Conservation (phyloP, 176 grass and related monocot species). For the Rhynchospora pubera region DNA sequence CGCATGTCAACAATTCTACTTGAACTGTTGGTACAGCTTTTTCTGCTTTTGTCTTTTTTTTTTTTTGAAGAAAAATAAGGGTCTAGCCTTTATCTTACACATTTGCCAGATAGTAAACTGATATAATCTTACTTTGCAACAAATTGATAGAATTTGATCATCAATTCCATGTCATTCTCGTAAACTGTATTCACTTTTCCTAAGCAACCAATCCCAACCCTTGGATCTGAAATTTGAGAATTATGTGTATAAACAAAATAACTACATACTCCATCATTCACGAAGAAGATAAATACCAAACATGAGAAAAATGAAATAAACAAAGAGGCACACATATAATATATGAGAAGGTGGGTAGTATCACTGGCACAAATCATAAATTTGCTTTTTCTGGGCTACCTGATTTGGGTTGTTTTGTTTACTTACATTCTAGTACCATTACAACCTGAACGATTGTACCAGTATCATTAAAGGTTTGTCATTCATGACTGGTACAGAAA, state of each 20-base stretch:
- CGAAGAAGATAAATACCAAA: neutral
- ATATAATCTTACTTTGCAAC: constrained; percentile 62
- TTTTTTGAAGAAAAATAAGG: no score
- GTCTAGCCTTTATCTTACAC: no score
- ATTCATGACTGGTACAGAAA: neutral
- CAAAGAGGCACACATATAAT: neutral
- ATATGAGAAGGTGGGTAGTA: neutral
- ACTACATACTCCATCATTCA: neutral
- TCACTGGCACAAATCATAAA: neutral
- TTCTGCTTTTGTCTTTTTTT: no score
- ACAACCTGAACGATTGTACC: neutral
- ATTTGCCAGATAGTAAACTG: neutral
- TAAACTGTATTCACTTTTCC: constrained; percentile 64
- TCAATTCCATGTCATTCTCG: constrained; percentile 70
- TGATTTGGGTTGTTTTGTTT: neutral
- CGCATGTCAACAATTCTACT: neutral
- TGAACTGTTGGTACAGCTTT: neutral
- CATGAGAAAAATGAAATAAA: neutral
- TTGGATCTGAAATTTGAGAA: constrained; percentile 56
- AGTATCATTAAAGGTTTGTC: neutral
- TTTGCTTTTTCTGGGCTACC: neutral
- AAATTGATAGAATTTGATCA: constrained; percentile 76
- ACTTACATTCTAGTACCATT: neutral
- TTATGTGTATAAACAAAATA: constrained; percentile 10
- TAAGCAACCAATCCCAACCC: constrained; percentile 68